Evolutionary conservation across 2,329 filamentous ascomycete species (phyloP).

Genomic region (Talaromyces sp.): DNA sequence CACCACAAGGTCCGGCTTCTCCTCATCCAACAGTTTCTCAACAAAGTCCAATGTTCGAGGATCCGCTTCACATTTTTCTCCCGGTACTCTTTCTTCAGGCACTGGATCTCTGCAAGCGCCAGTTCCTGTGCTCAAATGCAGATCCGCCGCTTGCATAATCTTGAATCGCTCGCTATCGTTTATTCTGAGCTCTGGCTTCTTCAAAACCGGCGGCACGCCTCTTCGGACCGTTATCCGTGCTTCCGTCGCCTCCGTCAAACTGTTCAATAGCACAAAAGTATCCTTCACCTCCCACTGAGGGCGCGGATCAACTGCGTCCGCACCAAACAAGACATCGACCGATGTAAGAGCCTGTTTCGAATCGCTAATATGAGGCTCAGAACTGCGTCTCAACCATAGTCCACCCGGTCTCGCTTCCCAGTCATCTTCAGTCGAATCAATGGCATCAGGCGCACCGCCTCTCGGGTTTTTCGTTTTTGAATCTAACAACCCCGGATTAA

Average conservation of each 20-base stretch:
- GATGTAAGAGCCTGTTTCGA: constrained; percentile 72
- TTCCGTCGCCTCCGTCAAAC: constrained; percentile 59
- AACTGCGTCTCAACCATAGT: constrained; percentile 77
- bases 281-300: constrained; percentile 79
- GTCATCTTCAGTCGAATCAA: constrained; percentile 56
- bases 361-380: constrained; percentile 71
- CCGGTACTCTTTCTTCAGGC: constrained; percentile 68
- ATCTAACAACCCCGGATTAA: constrained; percentile 59
- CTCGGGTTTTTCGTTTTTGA: constrained; percentile 4
- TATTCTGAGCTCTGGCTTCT: constrained; percentile 73
- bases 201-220: constrained; percentile 62
- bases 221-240: constrained; percentile 76
- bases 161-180: constrained; percentile 91
- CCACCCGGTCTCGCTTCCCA: constrained; percentile 79
- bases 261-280: constrained; percentile 69
- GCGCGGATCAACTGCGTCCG: constrained; percentile 87
- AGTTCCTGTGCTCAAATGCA: constrained; percentile 88
- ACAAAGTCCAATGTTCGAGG: constrained; percentile 89
- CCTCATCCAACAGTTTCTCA: constrained; percentile 77
- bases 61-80: constrained; percentile 80
- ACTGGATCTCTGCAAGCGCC: constrained; percentile 84
- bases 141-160: constrained; percentile 92
- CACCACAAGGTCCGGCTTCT: constrained; percentile 89
- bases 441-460: constrained; percentile 54
- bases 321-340: constrained; percentile 82